Conservation (phyloP, 768 basidiomycete genomes). For the Xerocomellus amylosporus region DNA sequence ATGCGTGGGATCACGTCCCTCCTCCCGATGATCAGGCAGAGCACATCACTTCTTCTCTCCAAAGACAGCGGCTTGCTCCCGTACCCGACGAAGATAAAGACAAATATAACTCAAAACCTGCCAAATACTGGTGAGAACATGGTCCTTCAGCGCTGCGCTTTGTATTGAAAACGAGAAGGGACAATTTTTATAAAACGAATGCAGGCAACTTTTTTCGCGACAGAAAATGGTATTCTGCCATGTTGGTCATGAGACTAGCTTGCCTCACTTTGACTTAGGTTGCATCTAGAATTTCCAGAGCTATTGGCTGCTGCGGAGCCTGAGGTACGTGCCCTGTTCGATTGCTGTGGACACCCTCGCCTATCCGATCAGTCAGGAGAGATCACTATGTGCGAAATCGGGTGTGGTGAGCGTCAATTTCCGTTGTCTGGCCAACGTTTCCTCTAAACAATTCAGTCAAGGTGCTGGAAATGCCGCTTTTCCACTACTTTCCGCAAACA, state of each 20-base stretch:
- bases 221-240: constrained; percentile 67
- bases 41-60: constrained; percentile 65
- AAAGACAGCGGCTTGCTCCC: constrained; percentile 66
- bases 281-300: constrained; percentile 94
- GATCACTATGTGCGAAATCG: constrained; percentile 78
- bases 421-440: background rate
- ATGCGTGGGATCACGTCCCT: constrained; percentile 91
- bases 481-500: constrained; percentile 78
- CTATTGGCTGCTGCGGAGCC: constrained; percentile 65
- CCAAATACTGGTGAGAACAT: constrained; percentile 59
- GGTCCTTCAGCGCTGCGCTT: constrained; percentile 26
- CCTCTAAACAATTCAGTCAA: constrained; percentile 28
- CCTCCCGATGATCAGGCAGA: constrained; percentile 78
- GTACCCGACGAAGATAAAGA: constrained; percentile 71
- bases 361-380: constrained; percentile 64
- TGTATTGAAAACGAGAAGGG: constrained; percentile 52
- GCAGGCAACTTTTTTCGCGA: constrained; percentile 90
- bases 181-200: constrained; percentile 89
- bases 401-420: constrained; percentile 64
- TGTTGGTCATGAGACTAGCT: background rate
- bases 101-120: constrained; percentile 71
- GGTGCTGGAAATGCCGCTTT: constrained; percentile 96
- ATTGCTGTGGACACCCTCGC: background rate
- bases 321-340: constrained; percentile 44
- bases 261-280: constrained; percentile 42